A percentile compares a stretch with the other conserved stretches of the same genome.
phyloP scores from a whole-genome alignment of 345 rosid species.

The Gossypium herbaceum region DNA sequence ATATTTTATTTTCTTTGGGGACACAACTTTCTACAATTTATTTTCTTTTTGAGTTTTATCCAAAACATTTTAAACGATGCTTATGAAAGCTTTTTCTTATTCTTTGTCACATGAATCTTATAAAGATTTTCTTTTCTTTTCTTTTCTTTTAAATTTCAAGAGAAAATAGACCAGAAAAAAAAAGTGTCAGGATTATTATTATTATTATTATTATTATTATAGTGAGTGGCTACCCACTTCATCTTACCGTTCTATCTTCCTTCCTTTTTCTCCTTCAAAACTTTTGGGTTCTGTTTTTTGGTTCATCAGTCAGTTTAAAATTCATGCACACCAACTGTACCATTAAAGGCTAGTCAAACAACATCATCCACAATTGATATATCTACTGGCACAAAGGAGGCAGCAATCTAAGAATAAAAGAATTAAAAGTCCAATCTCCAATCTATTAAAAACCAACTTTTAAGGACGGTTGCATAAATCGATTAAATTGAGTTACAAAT shows the following conservation, averaged over 20 bases:
- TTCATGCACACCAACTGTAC: neutral
- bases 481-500: no score
- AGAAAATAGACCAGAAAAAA: neutral
- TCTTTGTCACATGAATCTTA: neutral
- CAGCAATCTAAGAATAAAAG: no score
- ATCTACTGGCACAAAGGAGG: no score
- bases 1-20: neutral
- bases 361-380: neutral
- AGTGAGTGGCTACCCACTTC: neutral
- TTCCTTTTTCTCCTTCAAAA: neutral
- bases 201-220: neutral
- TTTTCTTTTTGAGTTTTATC: neutral
- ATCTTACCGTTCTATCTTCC: neutral
- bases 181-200: neutral
- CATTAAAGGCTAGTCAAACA: neutral
- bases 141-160: no score
- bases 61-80: slow-evolving; percentile 1
- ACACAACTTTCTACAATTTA: neutral
- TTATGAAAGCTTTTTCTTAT: neutral
- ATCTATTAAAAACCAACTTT: no score
- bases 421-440: no score
- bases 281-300: neutral
- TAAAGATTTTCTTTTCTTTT: neutral
- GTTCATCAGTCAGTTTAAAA: neutral
- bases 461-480: no score